phyloP scores from a whole-genome alignment of 1,284 basidiomycete species.

The Inonotus obliquus region DNA sequence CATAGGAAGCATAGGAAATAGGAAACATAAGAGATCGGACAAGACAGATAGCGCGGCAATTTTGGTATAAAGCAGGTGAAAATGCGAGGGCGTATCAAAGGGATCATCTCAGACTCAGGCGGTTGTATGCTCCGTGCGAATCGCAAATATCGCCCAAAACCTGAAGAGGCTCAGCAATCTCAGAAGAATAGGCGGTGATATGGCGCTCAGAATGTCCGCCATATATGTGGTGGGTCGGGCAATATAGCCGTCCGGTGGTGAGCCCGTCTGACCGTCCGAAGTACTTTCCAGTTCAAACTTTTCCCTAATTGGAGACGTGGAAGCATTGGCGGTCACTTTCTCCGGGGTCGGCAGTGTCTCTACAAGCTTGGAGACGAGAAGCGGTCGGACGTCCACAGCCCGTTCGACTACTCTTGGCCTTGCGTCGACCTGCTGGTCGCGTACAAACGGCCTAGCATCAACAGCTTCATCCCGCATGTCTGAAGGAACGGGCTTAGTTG shows the following conservation, averaged over 20 bases:
- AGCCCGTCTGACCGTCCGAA: background rate
- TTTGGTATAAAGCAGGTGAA: background rate
- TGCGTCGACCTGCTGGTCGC: conserved; percentile 38
- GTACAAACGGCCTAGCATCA: conserved; percentile 31
- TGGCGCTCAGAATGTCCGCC: conserved; percentile 8
- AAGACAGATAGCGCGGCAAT: background rate
- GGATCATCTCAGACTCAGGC: background rate
- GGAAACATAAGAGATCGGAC: background rate
- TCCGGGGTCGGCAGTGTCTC: conserved; percentile 11
- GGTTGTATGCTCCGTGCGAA: background rate
- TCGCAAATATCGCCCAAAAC: conserved; percentile 10
- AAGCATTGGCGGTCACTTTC: conserved; percentile 3
- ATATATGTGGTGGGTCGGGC: conserved; percentile 2
- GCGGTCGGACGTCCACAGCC: conserved; percentile 12
- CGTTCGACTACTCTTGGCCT: conserved; percentile 24
- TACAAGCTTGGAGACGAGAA: conserved; percentile 6
- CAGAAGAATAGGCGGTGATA: conserved; percentile 18
- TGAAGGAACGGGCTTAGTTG: conserved; percentile 26
- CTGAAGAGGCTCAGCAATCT: conserved; percentile 13
- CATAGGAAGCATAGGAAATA: background rate
- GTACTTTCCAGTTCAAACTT: conserved; percentile 4
- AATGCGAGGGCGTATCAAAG: background rate
- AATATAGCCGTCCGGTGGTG: conserved; percentile 2
- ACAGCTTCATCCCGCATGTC: conserved; percentile 27
- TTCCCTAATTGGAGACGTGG: conserved; percentile 8